Base-by-base conservation (phyloP, 345 rosid genomes). In the Zanthoxylum bungeanum region DNA sequence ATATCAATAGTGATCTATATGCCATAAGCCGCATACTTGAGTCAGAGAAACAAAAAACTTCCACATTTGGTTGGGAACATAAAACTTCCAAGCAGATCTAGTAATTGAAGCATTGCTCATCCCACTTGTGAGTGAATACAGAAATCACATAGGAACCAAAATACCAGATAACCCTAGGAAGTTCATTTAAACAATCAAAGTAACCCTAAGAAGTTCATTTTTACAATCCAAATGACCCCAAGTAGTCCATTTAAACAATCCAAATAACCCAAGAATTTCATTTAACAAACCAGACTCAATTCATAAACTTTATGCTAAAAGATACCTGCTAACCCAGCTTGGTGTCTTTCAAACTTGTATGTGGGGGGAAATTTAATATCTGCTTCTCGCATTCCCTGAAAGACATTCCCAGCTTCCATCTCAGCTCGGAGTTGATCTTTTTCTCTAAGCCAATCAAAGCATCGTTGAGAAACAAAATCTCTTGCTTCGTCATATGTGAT, bases 331-430 rank as follows among this genome's bases (percentile, higher is more conserved):
- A 88, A 80, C 78, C 97, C 97, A 66, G 84, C 85, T 71, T 78
- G 83, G 75, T 87, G 82, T 71, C 75, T 91, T 60, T 89, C 92
- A 75, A 91, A 91, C 81, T 91, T 91, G 83, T 89, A 91, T 12
- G 97, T 91, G 30, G 97, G 97, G 76, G 97, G 92, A 76, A 91
- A 91, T 75, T 73, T 84, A 67, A 91, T 85, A 76, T 83, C 68
- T 51, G 93, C 97, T 78, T 91, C 97, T 47, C 92, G 88, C 97
- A 91, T 91, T 76, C 93, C 97, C 78, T 89, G 97, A 66, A 91
- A 91, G 74, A 89, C 97, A 79, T 84, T 91, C 30, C 92, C 97
- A 12, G 86, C 88, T 76, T 82, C 78, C 97, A 91, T 91, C 74
- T 91, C 97, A 64, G 85, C 77, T 76, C 81, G 85, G 36, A 91